Evolutionary conservation across 2,329 filamentous ascomycete species (phyloP).

Genomic region (Cladosporium sp.): DNA sequence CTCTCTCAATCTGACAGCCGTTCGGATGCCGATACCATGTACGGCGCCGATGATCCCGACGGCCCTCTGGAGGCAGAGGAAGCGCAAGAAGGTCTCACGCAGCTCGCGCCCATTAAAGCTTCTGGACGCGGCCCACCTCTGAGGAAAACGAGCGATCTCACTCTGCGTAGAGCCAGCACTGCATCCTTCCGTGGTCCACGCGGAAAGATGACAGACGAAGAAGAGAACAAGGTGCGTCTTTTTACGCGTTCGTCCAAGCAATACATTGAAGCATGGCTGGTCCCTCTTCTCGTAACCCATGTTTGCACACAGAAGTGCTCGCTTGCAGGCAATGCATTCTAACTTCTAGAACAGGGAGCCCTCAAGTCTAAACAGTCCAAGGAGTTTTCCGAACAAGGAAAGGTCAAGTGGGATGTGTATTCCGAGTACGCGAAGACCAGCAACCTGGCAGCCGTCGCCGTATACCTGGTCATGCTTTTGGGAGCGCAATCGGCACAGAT

Average conservation of each 20-base stretch:
- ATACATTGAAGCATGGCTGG: neutral
- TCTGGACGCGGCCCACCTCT: constrained; percentile 45
- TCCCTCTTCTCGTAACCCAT: no score
- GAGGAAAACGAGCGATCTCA: constrained; percentile 65
- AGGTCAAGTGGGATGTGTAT: constrained; percentile 97
- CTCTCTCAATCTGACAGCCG: constrained; percentile 29
- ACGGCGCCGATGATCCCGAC: constrained; percentile 45
- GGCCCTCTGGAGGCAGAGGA: constrained; percentile 53
- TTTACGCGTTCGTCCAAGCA: neutral
- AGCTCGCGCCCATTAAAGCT: constrained; percentile 69
- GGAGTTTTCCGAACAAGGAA: constrained; percentile 87
- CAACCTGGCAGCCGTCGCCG: constrained; percentile 74
- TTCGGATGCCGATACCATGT: constrained; percentile 56
- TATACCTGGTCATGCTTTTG: constrained; percentile 74
- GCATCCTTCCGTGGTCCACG: constrained; percentile 83
- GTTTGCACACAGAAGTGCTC: neutral
- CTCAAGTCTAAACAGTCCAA: constrained; percentile 79
- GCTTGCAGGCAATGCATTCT: neutral
- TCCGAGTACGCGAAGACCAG: constrained; percentile 90
- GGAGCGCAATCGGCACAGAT: constrained; percentile 78
- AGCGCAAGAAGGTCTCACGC: constrained; percentile 66
- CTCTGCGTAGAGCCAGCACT: constrained; percentile 82
- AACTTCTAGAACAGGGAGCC: constrained; percentile 15
- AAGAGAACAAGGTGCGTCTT: constrained; percentile 46
- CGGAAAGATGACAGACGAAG: constrained; percentile 80